Evolutionary conservation across 2,329 filamentous ascomycete species (phyloP).

Genomic region (Stylonectria norvegica): DNA sequence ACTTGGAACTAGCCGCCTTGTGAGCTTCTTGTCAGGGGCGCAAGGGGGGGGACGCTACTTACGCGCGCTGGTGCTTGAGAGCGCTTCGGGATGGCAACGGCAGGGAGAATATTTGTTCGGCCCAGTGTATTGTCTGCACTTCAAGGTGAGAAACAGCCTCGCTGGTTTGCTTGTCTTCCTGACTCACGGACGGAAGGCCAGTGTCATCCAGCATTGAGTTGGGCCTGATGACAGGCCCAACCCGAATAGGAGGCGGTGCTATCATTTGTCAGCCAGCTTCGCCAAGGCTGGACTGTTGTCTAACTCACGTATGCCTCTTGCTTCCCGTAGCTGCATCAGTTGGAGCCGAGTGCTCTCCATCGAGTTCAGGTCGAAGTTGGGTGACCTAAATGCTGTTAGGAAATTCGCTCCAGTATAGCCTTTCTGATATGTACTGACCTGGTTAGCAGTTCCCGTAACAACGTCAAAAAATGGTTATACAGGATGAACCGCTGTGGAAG

Average conservation of each 20-base stretch:
- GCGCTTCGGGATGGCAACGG: constrained; percentile 50
- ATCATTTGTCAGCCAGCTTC: constrained; percentile 8
- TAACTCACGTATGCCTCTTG: constrained; percentile 50
- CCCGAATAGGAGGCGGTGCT: constrained; percentile 36
- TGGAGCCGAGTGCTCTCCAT: constrained; percentile 48
- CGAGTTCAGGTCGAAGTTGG: constrained; percentile 53
- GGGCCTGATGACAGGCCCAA: constrained; percentile 33
- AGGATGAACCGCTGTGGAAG: constrained; percentile 53
- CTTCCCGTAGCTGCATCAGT: constrained; percentile 50
- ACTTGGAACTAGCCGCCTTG: constrained; percentile 38
- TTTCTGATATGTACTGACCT: constrained; percentile 37
- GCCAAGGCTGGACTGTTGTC: constrained; percentile 3
- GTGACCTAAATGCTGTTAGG: constrained; percentile 33
- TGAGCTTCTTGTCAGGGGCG: constrained; percentile 3
- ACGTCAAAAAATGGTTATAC: constrained; percentile 52
- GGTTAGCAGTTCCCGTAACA: constrained; percentile 48
- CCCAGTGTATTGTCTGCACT: constrained; percentile 54
- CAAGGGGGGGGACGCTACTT: constrained; percentile 6
- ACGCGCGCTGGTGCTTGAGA: constrained; percentile 41
- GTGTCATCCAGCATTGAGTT: constrained; percentile 30
- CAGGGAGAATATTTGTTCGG: constrained; percentile 56
- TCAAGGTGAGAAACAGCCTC: constrained; percentile 8
- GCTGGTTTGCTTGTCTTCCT: background rate
- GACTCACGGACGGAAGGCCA: constrained; percentile 17
- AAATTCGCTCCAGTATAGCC: background rate